Conservation (phyloP, 148 eudicot genomes). For the Mesembryanthemum crystallinum region DNA sequence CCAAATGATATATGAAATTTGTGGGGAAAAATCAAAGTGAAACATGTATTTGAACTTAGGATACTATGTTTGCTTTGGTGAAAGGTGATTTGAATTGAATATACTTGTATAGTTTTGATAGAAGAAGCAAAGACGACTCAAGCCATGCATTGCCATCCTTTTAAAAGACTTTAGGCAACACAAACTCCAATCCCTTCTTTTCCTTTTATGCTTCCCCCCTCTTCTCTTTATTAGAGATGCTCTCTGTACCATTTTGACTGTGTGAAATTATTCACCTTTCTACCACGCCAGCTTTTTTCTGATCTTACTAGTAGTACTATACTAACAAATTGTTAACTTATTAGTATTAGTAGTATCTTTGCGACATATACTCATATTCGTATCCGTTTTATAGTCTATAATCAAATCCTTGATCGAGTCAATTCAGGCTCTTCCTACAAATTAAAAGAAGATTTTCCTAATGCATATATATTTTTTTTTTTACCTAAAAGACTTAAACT, state of each 20-base stretch:
- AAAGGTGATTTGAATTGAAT: slow-evolving; percentile 13
- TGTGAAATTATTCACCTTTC: slow-evolving; percentile 22
- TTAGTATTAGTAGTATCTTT: too few relatives aligned
- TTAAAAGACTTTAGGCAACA: slow-evolving; percentile 28
- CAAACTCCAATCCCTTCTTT: slow-evolving; percentile 16
- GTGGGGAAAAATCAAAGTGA: slow-evolving; percentile 21
- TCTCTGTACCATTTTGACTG: slow-evolving; percentile 12
- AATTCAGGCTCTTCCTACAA: too few relatives aligned
- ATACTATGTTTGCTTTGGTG: slow-evolving; percentile 24
- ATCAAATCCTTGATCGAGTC: too few relatives aligned
- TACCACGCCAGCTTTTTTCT: slow-evolving; percentile 3
- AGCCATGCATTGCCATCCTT: slow-evolving; percentile 11
- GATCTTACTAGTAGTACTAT: neutral
- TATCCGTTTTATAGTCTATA: too few relatives aligned
- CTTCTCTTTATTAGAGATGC: slow-evolving; percentile 23
- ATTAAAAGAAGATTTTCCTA: too few relatives aligned
- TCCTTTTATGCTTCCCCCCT: neutral
- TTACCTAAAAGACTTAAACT: too few relatives aligned
- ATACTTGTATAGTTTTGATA: neutral
- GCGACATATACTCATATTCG: too few relatives aligned
- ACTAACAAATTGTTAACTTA: neutral
- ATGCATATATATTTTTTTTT: too few relatives aligned
- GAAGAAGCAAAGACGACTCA: slow-evolving; percentile 22
- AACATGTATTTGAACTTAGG: slow-evolving; percentile 19
- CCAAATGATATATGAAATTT: neutral